Evolutionary conservation across 2,329 filamentous ascomycete genomes (phyloP).

Genomic region (Cryphonectria carpinicola): DNA sequence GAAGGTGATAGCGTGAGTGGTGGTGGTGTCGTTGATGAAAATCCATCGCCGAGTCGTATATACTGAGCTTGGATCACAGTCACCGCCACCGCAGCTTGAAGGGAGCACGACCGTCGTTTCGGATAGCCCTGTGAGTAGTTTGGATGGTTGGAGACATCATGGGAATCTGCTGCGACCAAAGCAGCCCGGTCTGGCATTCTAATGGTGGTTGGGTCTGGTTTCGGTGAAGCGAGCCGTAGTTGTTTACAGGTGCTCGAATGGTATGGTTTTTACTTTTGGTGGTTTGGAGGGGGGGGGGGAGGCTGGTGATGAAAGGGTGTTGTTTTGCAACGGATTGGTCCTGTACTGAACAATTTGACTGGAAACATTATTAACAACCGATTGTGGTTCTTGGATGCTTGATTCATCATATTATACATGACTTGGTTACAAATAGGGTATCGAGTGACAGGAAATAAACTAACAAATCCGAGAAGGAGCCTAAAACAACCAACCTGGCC

Average conservation of each 20-base stretch:
- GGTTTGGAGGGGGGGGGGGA: too few species aligned
- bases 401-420: constrained; percentile 4
- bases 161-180: constrained; percentile 7
- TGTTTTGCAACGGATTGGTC: neutral
- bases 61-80: constrained; percentile 23
- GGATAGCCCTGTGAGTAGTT: constrained; percentile 26
- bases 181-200: constrained; percentile 11
- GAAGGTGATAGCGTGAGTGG: constrained; percentile 9
- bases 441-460: neutral
- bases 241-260: neutral
- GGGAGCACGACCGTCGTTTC: constrained; percentile 20
- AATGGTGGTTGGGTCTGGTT: neutral
- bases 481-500: neutral
- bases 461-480: neutral
- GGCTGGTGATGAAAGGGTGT: neutral
- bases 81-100: constrained; percentile 26
- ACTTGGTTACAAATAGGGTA: constrained; percentile 9
- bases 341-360: neutral
- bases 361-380: constrained; percentile 14
- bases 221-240: neutral
- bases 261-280: neutral
- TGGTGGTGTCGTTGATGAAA: neutral
- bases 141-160: constrained; percentile 25
- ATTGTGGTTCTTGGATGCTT: neutral
- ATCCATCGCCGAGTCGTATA: constrained; percentile 2